Conservation (phyloP, 148 eudicot species). For the Spergularia marina region DNA sequence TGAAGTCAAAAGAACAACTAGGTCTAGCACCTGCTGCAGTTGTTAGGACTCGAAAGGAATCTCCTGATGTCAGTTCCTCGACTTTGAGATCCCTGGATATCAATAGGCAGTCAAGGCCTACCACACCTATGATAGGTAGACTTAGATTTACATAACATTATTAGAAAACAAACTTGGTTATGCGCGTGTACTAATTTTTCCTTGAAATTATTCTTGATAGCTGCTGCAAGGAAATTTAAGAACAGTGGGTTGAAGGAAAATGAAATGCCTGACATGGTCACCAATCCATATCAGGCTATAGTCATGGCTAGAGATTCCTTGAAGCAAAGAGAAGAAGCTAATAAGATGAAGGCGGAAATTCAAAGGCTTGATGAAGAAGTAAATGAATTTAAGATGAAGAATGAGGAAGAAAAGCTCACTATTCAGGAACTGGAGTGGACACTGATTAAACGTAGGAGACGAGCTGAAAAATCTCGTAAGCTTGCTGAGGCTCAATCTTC, state of each 20-base stretch:
- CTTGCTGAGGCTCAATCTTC: conserved; percentile 90
- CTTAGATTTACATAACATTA: background rate
- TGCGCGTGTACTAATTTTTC: background rate
- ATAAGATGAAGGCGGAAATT: conserved; percentile 66
- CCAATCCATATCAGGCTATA: conserved; percentile 84
- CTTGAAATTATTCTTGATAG: conserved; percentile 13
- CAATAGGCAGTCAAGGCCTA: conserved; percentile 59
- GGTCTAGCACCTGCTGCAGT: conserved; percentile 95
- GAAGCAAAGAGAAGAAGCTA: conserved; percentile 75
- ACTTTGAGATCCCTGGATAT: conserved; percentile 52
- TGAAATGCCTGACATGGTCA: conserved; percentile 51
- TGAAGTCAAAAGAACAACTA: conserved; percentile 53
- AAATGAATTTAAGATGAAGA: conserved; percentile 48
- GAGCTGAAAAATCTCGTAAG: conserved; percentile 77
- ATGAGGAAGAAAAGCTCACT: conserved; percentile 71
- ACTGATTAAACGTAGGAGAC: conserved; percentile 59
- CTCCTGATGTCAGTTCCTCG: conserved; percentile 40
- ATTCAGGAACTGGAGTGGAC: conserved; percentile 79
- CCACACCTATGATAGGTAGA: conserved; percentile 68
- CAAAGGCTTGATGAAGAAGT: conserved; percentile 73
- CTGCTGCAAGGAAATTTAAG: conserved; percentile 63
- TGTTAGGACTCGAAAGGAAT: conserved; percentile 55
- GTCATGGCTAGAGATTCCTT: conserved; percentile 86
- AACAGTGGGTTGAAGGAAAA: conserved; percentile 53
- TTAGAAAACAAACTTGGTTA: background rate